Evolutionary conservation across 2,329 filamentous ascomycete genomes (phyloP), one percentile per base, ranked within the genome.

Genomic region (Calonectria naviculata): DNA sequence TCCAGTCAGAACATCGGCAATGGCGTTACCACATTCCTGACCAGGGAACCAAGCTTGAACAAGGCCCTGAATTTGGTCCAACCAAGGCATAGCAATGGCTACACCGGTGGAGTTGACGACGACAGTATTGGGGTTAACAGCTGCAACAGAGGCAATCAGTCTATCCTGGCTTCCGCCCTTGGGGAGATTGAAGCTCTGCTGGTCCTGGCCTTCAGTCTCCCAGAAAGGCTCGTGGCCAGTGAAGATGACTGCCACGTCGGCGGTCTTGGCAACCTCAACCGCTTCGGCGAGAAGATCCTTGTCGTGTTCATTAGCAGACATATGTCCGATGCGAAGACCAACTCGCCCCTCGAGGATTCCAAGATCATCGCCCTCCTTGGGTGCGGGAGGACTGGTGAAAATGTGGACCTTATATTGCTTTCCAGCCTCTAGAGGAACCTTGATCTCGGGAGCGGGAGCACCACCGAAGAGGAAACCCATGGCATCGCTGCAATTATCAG

Each of bases 161-260:
- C 85, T 84, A 67, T 94, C 91, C 61, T 90, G 92, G 69, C 89
- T 88, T 68, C 90, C 81, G 6, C 81, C 74, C 21, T 79, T 86
- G 88, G 93, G 94, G 0, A 94, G 83, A 21, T 92, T 93, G 56
- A 94, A 86, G 79, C 93, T 93, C 79, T 92, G 92, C 67, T 93
- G 90, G 78, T 94, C 93, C 73, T 92, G 92, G 58, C 86, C 84
- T 91, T 94, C 82, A 0, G 81, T 82, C 75, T 83, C 82, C 81
- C 80, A 82, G 69, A 80, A 78, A 5, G 80, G 86, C 75, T 92
- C 92, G 31, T 93, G 85, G 2, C 92, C 92, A 19, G 90, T 89
- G 72, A 92, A 79, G 49, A 79, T 65, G 15, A 79, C 68, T 19
- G 92, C 91, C 70, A 91, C 87, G 44, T 93, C 91, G 0, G 88